Conservation (phyloP, 2,329 filamentous ascomycete genomes). For the Magnaporthiopsis rhizophila region DNA sequence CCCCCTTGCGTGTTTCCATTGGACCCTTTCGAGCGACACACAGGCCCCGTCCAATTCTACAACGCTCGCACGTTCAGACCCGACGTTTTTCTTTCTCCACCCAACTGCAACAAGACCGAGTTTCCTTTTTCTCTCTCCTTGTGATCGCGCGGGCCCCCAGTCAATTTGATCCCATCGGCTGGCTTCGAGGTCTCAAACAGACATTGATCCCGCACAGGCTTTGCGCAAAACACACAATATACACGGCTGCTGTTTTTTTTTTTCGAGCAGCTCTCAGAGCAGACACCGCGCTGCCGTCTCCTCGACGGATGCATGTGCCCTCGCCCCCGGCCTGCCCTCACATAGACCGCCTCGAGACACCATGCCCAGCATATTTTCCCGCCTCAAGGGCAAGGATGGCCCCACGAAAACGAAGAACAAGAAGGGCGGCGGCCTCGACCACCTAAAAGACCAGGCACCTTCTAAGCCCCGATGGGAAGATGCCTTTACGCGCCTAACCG, state of each 20-base stretch:
- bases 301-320: background rate
- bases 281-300: conserved; percentile 14
- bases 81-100: background rate
- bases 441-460: conserved; percentile 43
- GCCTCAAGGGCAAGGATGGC: conserved; percentile 69
- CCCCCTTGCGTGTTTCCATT: background rate
- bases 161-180: background rate
- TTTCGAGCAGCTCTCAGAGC: conserved; percentile 5
- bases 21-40: background rate
- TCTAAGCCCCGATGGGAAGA: conserved; percentile 78
- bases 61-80: background rate
- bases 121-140: conserved; percentile 3
- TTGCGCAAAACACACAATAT: background rate
- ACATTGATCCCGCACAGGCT: background rate
- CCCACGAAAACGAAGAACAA: conserved; percentile 49
- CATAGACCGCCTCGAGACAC: background rate
- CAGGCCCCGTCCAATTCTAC: background rate
- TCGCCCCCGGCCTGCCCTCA: background rate
- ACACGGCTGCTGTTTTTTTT: background rate
- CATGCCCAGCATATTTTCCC: conserved; percentile 53
- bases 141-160: background rate
- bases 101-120: background rate
- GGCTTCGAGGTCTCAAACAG: conserved; percentile 7
- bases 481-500: conserved; percentile 72
- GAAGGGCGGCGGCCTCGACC: conserved; percentile 51